phyloP scores from a whole-genome alignment of 2,329 filamentous ascomycete species.

The Neonectria faginata region DNA sequence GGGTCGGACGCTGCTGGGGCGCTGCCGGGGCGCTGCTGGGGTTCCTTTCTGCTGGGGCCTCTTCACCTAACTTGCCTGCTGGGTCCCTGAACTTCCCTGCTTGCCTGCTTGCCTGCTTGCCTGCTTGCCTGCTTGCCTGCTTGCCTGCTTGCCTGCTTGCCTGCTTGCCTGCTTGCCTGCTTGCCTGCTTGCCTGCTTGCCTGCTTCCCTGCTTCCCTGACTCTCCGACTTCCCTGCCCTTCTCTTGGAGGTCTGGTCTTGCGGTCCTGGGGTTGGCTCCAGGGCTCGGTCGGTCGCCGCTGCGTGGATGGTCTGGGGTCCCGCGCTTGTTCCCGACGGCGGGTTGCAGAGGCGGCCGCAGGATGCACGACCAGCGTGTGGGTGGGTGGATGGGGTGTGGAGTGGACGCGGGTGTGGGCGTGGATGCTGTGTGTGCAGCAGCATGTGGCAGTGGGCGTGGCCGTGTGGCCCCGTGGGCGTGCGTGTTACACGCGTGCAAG shows the following conservation, averaged over 20 bases:
- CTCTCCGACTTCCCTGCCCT: background rate
- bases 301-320: slow-evolving; percentile 47
- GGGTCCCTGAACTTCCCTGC: background rate
- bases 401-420: background rate
- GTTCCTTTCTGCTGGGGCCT: slow-evolving; percentile 11
- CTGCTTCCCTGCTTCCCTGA: background rate
- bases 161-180: background rate
- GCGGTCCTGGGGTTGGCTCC: slow-evolving; percentile 30
- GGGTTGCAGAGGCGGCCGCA: slow-evolving; percentile 56
- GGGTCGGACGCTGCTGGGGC: slow-evolving; percentile 26
- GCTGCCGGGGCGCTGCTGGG: slow-evolving; percentile 25
- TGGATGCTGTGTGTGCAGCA: background rate
- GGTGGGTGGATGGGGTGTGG: slow-evolving; percentile 31
- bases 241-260: background rate
- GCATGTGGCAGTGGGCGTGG: slow-evolving; percentile 7
- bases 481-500: slow-evolving; percentile 8
- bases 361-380: slow-evolving; percentile 49
- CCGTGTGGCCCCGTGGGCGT: slow-evolving; percentile 1
- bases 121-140: background rate
- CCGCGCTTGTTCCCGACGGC: slow-evolving; percentile 52
- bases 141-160: background rate
- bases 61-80: background rate
- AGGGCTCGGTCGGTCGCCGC: slow-evolving; percentile 32
- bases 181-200: background rate
- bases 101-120: background rate